Conservation (phyloP, 306 rosid genomes). For the Trichosanthes truncata region DNA sequence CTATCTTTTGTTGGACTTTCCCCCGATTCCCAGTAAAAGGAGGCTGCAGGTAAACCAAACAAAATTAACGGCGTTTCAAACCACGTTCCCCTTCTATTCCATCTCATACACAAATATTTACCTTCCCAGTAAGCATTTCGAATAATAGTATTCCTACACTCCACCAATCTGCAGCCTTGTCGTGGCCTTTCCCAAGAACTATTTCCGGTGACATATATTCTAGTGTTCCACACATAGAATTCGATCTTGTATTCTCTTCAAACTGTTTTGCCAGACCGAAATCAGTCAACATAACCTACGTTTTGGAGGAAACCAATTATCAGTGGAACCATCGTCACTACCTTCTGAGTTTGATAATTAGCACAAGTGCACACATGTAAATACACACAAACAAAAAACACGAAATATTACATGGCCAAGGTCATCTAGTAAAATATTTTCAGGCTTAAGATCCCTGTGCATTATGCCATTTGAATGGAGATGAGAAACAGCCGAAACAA, state of each 20-base stretch:
- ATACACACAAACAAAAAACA: neutral
- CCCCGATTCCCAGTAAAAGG: constrained; percentile 80
- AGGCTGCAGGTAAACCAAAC: constrained; percentile 48
- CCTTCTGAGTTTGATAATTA: neutral
- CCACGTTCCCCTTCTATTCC: neutral
- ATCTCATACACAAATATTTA: constrained; percentile 11
- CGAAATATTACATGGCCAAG: constrained; percentile 73
- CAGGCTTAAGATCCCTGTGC: constrained; percentile 98
- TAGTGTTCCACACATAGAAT: constrained; percentile 84
- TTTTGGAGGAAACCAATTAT: constrained; percentile 10
- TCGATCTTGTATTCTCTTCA: constrained; percentile 69
- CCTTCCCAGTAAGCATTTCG: constrained; percentile 99
- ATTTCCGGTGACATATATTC: constrained; percentile 99
- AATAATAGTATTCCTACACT: constrained; percentile 80
- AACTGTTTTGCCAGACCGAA: constrained; percentile 88
- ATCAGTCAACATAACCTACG: constrained; percentile 89
- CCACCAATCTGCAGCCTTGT: constrained; percentile 99
- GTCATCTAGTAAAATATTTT: constrained; percentile 72
- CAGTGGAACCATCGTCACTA: constrained; percentile 17
- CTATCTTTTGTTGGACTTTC: constrained; percentile 79
- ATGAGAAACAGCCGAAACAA: constrained; percentile 87
- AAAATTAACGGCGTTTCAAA: neutral
- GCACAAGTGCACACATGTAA: neutral
- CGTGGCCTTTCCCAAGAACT: constrained; percentile 90
- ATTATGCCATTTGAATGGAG: constrained; percentile 88